Evolutionary conservation across 192 early-diverging fungal species (phyloP), one percentile per base, ranked within the genome.

Genomic region (Thamnidium elegans): DNA sequence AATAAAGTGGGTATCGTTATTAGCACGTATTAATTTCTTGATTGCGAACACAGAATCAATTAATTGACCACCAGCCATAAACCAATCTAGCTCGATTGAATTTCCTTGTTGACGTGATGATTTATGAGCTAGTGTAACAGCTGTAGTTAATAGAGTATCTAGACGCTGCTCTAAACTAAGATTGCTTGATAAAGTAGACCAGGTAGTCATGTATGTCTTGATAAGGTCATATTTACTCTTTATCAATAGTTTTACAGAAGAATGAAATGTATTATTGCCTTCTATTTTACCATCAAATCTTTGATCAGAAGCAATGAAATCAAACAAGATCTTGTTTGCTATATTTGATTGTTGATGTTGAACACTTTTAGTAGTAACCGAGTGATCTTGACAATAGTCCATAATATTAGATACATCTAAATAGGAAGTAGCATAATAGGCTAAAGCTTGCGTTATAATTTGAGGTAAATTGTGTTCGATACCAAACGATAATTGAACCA

Each of bases 271-370:
- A 20, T 48, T 66, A 20, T 53, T 39, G n/a, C 63, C 63, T 39
- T 66, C 65, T 6, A 66, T 58, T 21, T 66, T 66, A 23, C 65
- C 65, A 36, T 58, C 65, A 42, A 66, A 66, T 31, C 65, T 34
- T 42, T 45, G 65, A 30, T 66, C 65, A 3, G 65, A n/a, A 9
- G 26, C 34, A 14, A 66, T 32, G 8, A 66, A 36, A 31, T 66
- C 65, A 36, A 58, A 32, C 30, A 66, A 32, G 2, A 66, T 23
- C 0, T 7, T 32, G 15, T 66, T 34, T 13, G 21, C 19, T n/a
- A 46, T 9, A 26, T 52, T 26, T 15, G 21, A 50, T 6, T 31
- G 39, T 30, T 21, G 20, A 1, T 13, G 7, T 19, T 21, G 43
- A 26, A 11, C 21, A 44, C 21, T 15, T 17, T n/a, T 31, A 36